phyloP scores from a whole-genome alignment of 1,284 basidiomycete species.

The Farysia itapuensis region DNA sequence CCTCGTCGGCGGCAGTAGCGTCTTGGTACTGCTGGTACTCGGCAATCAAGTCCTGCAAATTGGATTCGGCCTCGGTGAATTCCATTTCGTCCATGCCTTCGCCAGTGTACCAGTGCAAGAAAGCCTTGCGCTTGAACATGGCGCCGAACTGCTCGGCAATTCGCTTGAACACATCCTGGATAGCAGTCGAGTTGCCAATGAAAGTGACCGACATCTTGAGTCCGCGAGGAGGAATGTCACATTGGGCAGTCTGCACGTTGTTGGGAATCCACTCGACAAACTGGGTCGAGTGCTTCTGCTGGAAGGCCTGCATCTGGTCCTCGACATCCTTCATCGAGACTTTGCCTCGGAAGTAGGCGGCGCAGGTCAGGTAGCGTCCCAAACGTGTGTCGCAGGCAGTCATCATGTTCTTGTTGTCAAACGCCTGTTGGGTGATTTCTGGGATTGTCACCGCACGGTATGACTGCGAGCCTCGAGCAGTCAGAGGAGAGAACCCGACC shows the following conservation, averaged over 20 bases:
- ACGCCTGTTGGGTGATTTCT: conserved; percentile 53
- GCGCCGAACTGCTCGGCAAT: conserved; percentile 59
- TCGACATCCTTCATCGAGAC: conserved; percentile 62
- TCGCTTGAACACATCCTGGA: conserved; percentile 58
- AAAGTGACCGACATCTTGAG: conserved; percentile 60
- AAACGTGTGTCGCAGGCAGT: conserved; percentile 78
- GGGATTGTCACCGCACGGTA: conserved; percentile 64
- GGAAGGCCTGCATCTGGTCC: conserved; percentile 57
- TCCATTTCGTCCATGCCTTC: conserved; percentile 62
- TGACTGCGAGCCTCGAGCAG: conserved; percentile 61
- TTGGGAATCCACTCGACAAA: conserved; percentile 61
- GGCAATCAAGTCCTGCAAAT: conserved; percentile 59
- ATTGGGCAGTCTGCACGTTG: conserved; percentile 58
- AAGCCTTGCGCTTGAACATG: conserved; percentile 61
- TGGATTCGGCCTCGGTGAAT: conserved; percentile 61
- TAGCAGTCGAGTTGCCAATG: conserved; percentile 60
- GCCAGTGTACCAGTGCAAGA: conserved; percentile 61
- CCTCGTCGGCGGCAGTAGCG: conserved; percentile 62
- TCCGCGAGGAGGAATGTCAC: conserved; percentile 56
- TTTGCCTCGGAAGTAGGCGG: conserved; percentile 59
- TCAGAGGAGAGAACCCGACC: conserved; percentile 60
- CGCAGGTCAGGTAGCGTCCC: conserved; percentile 62
- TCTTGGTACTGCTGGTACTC: conserved; percentile 62
- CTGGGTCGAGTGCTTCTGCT: conserved; percentile 53
- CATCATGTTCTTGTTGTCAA: conserved; percentile 58